phyloP scores from a whole-genome alignment of 495 filamentous ascomycete genomes.

The Aspergillus haitiensis region DNA sequence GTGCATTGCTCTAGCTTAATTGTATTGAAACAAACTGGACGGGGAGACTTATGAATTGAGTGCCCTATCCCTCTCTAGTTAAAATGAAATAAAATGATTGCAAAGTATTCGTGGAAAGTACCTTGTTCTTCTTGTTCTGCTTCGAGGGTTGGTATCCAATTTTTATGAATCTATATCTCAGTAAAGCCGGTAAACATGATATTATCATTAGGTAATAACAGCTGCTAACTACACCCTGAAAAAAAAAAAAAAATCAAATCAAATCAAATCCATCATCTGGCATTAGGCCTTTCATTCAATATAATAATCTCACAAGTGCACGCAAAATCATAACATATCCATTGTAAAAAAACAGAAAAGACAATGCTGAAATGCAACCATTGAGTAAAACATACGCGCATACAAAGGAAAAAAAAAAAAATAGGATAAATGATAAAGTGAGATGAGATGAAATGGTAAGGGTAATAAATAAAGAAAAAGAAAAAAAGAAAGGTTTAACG shows the following conservation, averaged over 20 bases:
- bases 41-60: neutral
- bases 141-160: no score
- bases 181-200: conserved; percentile 1
- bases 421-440: conserved; percentile 2
- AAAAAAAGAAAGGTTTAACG: conserved; percentile 29
- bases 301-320: neutral
- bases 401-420: conserved; percentile 4
- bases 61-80: neutral
- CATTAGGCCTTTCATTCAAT: conserved; percentile 1
- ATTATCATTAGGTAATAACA: conserved; percentile 2
- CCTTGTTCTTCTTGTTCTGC: no score
- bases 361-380: conserved; percentile 19
- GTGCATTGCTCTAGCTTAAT: conserved; percentile 64
- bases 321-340: conserved; percentile 18
- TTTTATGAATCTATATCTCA: conserved; percentile 9
- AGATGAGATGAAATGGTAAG: conserved; percentile 13
- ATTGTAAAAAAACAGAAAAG: conserved; percentile 15
- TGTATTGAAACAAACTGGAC: conserved; percentile 1
- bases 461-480: conserved; percentile 21
- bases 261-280: conserved; percentile 11
- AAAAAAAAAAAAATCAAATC: conserved; percentile 1
- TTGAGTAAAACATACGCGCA: neutral
- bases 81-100: conserved; percentile 7
- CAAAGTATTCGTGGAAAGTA: neutral
- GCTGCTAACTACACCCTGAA: neutral